A percentile compares a stretch with the other conserved stretches of the same genome.
phyloP scores from a whole-genome alignment of 306 rosid species.

The Pterocarpus santalinus region DNA sequence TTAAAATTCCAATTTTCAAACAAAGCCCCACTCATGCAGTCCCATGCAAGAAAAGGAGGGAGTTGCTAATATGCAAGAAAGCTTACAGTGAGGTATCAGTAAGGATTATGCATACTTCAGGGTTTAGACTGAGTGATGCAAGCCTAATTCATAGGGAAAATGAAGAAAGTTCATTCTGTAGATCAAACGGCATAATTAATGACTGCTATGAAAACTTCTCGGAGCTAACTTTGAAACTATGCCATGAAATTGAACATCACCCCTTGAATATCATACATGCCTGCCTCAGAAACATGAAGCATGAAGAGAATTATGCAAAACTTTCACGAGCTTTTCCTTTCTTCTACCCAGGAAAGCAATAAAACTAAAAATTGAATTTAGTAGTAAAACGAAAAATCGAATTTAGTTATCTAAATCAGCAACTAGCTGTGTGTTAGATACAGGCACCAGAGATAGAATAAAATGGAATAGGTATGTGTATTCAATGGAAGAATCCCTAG shows the following conservation, averaged over 20 bases:
- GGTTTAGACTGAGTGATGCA: background rate
- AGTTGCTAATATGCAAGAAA: conserved; percentile 1
- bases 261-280: background rate
- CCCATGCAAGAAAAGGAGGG: conserved; percentile 11
- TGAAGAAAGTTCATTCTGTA: background rate
- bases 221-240: conserved; percentile 7
- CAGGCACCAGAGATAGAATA: too few species aligned
- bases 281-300: background rate
- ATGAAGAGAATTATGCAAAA: background rate
- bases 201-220: background rate
- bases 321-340: conserved; percentile 2
- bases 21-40: conserved; percentile 9
- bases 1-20: background rate
- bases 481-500: too few species aligned
- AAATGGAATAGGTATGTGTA: too few species aligned
- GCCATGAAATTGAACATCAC: background rate
- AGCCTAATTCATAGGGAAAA: background rate
- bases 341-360: conserved; percentile 6
- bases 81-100: background rate
- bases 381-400: conserved; percentile 4
- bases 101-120: background rate
- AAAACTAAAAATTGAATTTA: background rate
- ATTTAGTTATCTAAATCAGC: conserved; percentile 11
- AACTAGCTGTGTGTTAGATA: background rate
- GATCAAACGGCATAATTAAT: background rate